A percentile compares a stretch with the other conserved stretches of the same genome.
Conservation (phyloP, 2,329 filamentous ascomycete genomes). For the Rhexocercosporidium sp. region DNA sequence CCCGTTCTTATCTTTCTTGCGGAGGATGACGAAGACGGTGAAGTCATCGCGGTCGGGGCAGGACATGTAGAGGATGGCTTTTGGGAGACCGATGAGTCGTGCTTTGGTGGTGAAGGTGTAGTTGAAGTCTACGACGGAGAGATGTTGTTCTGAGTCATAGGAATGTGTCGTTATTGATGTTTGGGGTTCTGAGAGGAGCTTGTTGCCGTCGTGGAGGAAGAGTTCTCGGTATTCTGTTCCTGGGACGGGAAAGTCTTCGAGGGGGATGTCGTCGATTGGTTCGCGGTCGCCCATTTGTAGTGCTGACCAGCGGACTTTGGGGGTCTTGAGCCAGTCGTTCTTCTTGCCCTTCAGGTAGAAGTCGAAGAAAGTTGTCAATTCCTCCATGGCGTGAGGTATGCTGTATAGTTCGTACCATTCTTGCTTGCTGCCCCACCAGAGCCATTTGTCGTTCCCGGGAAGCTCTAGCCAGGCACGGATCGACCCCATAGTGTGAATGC, state of each 20-base stretch:
- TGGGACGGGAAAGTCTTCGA: slow-evolving; percentile 43
- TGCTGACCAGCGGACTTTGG: slow-evolving; percentile 48
- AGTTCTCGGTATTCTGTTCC: slow-evolving; percentile 44
- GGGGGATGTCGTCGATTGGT: slow-evolving; percentile 43
- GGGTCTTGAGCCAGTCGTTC: slow-evolving; percentile 54
- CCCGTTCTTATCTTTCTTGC: slow-evolving; percentile 50
- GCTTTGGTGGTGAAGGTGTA: slow-evolving; percentile 47
- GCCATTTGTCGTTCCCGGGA: slow-evolving; percentile 24
- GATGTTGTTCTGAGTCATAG: slow-evolving; percentile 43
- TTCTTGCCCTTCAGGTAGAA: slow-evolving; percentile 48
- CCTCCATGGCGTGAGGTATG: slow-evolving; percentile 42
- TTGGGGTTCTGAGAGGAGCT: neutral
- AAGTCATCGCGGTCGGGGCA: slow-evolving; percentile 50
- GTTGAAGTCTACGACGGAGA: slow-evolving; percentile 43
- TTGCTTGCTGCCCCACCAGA: slow-evolving; percentile 40
- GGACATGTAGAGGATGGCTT: slow-evolving; percentile 53
- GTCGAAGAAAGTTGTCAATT: slow-evolving; percentile 53
- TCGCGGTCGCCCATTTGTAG: slow-evolving; percentile 31
- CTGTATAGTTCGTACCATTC: slow-evolving; percentile 53
- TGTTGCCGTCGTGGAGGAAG: slow-evolving; percentile 35
- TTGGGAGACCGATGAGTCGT: slow-evolving; percentile 52
- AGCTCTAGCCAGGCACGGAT: slow-evolving; percentile 14
- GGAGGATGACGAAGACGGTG: slow-evolving; percentile 49
- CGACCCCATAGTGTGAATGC: slow-evolving; percentile 21
- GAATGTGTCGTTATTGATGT: slow-evolving; percentile 26